Base-by-base conservation (phyloP, 1,284 basidiomycete genomes). In the Ceratobasidium sp. region DNA sequence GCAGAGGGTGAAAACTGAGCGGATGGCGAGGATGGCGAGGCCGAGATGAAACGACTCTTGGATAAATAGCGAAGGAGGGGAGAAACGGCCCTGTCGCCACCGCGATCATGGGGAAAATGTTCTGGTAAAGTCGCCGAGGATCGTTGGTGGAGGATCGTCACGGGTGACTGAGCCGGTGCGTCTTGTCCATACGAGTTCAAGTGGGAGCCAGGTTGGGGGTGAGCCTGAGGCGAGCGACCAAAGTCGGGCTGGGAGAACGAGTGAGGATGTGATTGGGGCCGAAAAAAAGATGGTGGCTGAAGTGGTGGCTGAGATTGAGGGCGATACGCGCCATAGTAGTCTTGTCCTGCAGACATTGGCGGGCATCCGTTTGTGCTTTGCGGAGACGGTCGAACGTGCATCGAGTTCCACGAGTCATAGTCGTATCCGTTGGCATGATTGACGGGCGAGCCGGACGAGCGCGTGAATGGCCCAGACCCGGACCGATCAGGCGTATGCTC, bases 11-110 rank as follows among this genome's bases (percentile, higher is more conserved):
- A 6, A 8, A 5, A 27, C 8, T 29, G 22, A 53, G 22, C 24
- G 24, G 51, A n/a, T n/a, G 16, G 14, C n/a, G 59, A 41, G 41
- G 61, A 63, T 48, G 41, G 51, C 19, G 51, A 53, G 51, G 29
- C 5, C 29, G 7, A 19, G 29, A 14, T 27, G 51, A 53, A 53
- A 19, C 51, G 51, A 53, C 51, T 53, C 7, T 24, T 27, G 22
- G 22, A 53, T 53, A 53, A 53, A 53, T 53, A 53, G 8, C 22
- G 51, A 24, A 27, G 51, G 7, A 29, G 6, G 2, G 51, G 51
- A 53, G 51, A 27, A 53, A 53, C 51, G 51, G 51, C 22, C 24
- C n/a, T n/a, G n/a, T 53, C 5, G 24, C 24, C 29, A 14, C 7
- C 51, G 7, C 51, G 51, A 53, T 61, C 37, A 13, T 22, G 43